Conservation (phyloP, 75 land plant species). For the Larix kaempferi region DNA sequence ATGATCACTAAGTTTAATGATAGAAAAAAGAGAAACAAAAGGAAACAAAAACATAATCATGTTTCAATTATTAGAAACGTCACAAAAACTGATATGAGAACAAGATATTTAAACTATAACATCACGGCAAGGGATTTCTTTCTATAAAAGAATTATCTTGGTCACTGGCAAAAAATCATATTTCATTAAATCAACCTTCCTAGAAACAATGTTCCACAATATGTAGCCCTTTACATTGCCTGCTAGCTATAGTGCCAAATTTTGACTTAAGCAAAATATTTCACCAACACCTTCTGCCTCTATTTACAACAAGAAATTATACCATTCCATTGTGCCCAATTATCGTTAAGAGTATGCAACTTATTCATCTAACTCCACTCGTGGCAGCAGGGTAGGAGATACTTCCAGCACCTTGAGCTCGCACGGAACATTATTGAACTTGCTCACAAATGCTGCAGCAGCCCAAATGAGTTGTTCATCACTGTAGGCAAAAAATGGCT, state of each 20-base stretch:
- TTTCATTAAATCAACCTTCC: not conserved
- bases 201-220: not conserved
- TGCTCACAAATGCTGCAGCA: slow-evolving; percentile 32
- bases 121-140: no score
- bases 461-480: slow-evolving; percentile 41
- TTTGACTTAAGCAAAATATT: not conserved
- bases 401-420: slow-evolving; percentile 29
- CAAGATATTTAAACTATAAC: no score
- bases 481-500: slow-evolving; percentile 11
- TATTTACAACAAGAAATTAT: not conserved
- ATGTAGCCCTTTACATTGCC: not conserved
- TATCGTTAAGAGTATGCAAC: not conserved
- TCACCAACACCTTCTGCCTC: not conserved
- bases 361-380: not conserved
- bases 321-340: not conserved
- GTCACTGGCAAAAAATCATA: not conserved
- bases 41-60: not conserved
- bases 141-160: not conserved
- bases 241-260: not conserved
- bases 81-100: not conserved
- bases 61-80: not conserved
- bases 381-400: slow-evolving; percentile 21
- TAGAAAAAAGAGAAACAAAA: not conserved
- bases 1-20: not conserved
- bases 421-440: slow-evolving; percentile 22